These are phyloP conservation scores for Populus nigra DNA, from an alignment of 345 rosid species.

Conservation along the genomic window DNA sequence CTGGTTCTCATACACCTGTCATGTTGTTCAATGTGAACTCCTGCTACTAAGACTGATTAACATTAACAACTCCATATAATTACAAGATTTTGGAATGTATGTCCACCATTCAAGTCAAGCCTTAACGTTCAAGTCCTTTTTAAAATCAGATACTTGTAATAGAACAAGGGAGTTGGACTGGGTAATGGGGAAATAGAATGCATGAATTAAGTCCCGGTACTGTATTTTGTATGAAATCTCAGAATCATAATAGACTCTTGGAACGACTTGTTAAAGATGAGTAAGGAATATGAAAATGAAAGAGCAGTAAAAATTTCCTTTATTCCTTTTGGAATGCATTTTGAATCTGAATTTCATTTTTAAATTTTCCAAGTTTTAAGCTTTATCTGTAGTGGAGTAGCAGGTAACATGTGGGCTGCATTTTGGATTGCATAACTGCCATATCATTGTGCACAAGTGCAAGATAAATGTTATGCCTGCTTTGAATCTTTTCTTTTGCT, in stretches of 20 bases:
- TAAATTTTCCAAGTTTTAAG: neutral
- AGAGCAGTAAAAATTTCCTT: no score
- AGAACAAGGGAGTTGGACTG: no score
- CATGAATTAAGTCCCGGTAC: no score
- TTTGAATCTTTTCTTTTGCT: neutral
- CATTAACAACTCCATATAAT: neutral
- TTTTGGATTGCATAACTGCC: neutral
- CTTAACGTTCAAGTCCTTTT: neutral
- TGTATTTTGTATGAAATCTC: no score
- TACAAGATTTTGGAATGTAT: neutral
- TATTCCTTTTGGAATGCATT: no score
- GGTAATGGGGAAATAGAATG: no score
- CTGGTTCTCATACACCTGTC: neutral
- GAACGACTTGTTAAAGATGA: no score
- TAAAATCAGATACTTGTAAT: neutral
- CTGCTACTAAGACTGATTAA: neutral
- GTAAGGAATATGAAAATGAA: no score
- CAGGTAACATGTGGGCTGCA: neutral
- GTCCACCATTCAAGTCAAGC: neutral
- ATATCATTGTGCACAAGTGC: neutral
- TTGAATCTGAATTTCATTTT: no score
- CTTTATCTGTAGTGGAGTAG: neutral
- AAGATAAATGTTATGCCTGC: neutral
- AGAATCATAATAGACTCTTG: no score
- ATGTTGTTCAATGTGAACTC: neutral